Evolutionary conservation across 2,329 filamentous ascomycete genomes (phyloP).

Genomic region (Paecilomyces formosus): DNA sequence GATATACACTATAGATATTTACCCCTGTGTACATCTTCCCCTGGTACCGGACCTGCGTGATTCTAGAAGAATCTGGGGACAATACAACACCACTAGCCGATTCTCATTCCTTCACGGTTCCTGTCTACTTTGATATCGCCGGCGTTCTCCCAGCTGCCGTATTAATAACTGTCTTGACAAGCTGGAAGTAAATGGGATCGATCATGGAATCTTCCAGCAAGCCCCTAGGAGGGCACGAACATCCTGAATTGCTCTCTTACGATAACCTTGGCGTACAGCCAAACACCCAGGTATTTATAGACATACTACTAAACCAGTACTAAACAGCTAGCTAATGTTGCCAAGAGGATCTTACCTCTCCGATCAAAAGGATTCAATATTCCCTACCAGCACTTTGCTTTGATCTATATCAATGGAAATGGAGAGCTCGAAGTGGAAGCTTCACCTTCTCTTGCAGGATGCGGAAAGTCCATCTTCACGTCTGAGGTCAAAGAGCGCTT

Average conservation of each 20-base stretch:
- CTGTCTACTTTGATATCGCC: not conserved
- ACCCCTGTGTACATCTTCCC: not conserved
- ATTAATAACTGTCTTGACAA: not conserved
- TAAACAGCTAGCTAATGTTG: not conserved
- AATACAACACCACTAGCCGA: not conserved
- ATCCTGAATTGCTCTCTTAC: not conserved
- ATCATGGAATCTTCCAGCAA: not conserved
- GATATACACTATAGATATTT: not conserved
- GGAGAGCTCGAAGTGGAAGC: conserved; percentile 23
- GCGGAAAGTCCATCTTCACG: conserved; percentile 25
- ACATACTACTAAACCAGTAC: not conserved
- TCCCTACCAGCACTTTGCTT: conserved; percentile 27
- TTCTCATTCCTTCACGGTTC: not conserved
- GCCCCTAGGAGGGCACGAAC: not conserved
- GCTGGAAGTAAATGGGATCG: not conserved
- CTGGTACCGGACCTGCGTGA: not conserved
- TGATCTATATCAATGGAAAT: conserved; percentile 28
- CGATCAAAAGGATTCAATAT: conserved; percentile 13
- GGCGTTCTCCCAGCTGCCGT: not conserved
- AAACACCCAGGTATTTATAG: not conserved
- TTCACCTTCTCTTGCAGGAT: conserved; percentile 25
- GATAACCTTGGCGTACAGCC: not conserved
- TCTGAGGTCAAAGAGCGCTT: conserved; percentile 28
- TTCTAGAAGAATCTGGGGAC: not conserved
- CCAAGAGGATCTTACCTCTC: conserved; percentile 13